Percentiles rank a stretch among this genome's conserved stretches.
These are phyloP conservation scores for Cerrena zonata DNA, from an alignment of 1,284 basidiomycete genomes.

Conservation along the genomic window DNA sequence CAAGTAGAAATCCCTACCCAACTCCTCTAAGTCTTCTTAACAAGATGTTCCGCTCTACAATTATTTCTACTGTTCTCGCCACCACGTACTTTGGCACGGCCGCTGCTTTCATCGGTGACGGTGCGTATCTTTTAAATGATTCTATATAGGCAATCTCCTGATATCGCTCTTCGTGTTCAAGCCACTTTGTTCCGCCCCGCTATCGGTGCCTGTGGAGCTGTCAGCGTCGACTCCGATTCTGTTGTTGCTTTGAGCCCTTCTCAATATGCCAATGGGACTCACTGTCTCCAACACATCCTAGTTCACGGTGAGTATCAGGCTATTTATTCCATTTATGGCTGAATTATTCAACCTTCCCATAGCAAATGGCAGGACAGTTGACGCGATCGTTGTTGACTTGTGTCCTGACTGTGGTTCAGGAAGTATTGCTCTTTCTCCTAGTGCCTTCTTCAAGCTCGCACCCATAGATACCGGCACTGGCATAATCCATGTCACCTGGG, in stretches of 20 bases:
- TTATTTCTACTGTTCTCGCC: neutral
- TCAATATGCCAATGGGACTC: conserved; percentile 10
- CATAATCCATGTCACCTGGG: conserved; percentile 12
- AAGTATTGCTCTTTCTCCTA: conserved; percentile 38
- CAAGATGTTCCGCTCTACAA: neutral
- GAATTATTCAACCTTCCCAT: conserved; percentile 2
- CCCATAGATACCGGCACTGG: conserved; percentile 12
- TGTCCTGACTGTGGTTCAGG: conserved; percentile 36
- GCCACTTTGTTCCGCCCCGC: conserved; percentile 5
- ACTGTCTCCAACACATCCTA: conserved; percentile 51
- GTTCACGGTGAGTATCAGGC: conserved; percentile 31
- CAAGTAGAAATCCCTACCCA: too few relatives aligned
- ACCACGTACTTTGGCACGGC: neutral
- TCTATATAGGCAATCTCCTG: neutral
- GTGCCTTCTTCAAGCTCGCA: conserved; percentile 36
- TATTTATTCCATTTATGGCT: conserved; percentile 27
- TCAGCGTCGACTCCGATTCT: conserved; percentile 6
- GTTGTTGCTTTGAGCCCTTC: conserved; percentile 13
- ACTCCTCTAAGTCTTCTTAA: too few relatives aligned
- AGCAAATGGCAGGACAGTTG: conserved; percentile 32
- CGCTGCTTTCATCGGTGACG: neutral
- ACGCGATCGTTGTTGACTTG: conserved; percentile 36
- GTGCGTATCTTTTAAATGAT: neutral
- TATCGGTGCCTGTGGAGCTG: conserved; percentile 8
- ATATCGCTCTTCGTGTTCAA: neutral